phyloP scores from a whole-genome alignment of 2,329 filamentous ascomycete genomes.

The Xenoacremonium recifei region DNA sequence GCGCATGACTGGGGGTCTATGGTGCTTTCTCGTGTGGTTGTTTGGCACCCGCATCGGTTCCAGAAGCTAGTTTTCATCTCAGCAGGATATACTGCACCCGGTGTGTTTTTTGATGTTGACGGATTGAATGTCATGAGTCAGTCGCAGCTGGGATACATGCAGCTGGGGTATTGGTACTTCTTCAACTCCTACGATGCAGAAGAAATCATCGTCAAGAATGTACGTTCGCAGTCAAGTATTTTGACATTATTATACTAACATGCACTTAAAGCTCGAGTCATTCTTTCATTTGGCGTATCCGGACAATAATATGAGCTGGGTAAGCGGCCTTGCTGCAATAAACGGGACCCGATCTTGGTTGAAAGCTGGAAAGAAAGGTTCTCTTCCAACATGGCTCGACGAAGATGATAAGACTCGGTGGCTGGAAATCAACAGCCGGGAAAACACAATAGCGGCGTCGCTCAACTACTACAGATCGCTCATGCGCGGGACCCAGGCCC shows the following conservation, averaged over 20 bases:
- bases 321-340: constrained; percentile 7
- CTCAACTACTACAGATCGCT: constrained; percentile 19
- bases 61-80: constrained; percentile 10
- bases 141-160: constrained; percentile 11
- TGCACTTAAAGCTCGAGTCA: constrained; percentile 16
- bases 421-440: constrained; percentile 4
- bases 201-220: constrained; percentile 5
- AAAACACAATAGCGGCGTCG: constrained; percentile 8
- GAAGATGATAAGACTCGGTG: constrained; percentile 11
- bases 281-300: constrained; percentile 16
- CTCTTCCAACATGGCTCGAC: constrained; percentile 8
- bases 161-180: constrained; percentile 19
- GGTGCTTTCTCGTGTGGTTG: constrained; percentile 23
- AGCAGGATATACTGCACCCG: constrained; percentile 8
- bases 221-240: constrained; percentile 1
- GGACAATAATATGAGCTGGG: constrained; percentile 6
- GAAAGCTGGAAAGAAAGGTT: constrained; percentile 2
- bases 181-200: constrained; percentile 17
- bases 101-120: constrained; percentile 13
- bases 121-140: constrained; percentile 8
- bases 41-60: constrained; percentile 23
- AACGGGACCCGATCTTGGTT: constrained; percentile 14
- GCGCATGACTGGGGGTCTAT: constrained; percentile 42
- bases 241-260: not conserved
- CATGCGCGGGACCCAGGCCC: constrained; percentile 13